phyloP scores from a whole-genome alignment of 176 grass and related monocot genomes.

The Carex littledalei region DNA sequence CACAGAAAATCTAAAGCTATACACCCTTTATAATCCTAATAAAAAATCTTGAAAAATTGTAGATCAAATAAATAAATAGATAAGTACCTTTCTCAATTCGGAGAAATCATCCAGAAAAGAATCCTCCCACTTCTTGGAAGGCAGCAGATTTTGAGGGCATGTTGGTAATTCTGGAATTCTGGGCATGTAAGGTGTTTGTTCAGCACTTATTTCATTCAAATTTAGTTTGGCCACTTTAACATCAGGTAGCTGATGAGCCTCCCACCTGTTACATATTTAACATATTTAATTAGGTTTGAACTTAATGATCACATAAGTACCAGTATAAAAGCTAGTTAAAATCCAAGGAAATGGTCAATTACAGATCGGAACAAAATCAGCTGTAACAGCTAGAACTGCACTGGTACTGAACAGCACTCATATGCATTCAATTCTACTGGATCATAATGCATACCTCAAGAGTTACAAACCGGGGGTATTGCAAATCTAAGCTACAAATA shows the following conservation, averaged over 20 bases:
- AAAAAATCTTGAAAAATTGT: background rate
- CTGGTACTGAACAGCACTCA: background rate
- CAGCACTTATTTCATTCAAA: conserved; percentile 32
- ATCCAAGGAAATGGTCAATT: background rate
- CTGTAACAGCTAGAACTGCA: background rate
- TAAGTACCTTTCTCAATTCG: conserved; percentile 44
- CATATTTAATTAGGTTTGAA: background rate
- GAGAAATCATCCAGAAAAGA: conserved; percentile 43
- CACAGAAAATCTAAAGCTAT: background rate
- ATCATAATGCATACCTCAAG: background rate
- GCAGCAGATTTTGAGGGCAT: conserved; percentile 42
- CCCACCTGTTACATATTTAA: conserved; percentile 52
- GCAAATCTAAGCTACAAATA: background rate
- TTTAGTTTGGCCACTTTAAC: conserved; percentile 75
- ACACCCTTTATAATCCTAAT: background rate
- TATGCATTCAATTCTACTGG: background rate
- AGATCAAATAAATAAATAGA: background rate
- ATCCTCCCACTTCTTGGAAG: conserved; percentile 70
- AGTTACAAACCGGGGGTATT: background rate
- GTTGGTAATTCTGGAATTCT: conserved; percentile 65
- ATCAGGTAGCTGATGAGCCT: conserved; percentile 76
- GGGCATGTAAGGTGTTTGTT: conserved; percentile 85
- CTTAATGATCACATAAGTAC: background rate
- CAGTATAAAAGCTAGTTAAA: background rate
- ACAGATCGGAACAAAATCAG: background rate